Evolutionary conservation across 495 filamentous ascomycete species (phyloP).

Genomic region (Penicillium macrosclerotiorum): DNA sequence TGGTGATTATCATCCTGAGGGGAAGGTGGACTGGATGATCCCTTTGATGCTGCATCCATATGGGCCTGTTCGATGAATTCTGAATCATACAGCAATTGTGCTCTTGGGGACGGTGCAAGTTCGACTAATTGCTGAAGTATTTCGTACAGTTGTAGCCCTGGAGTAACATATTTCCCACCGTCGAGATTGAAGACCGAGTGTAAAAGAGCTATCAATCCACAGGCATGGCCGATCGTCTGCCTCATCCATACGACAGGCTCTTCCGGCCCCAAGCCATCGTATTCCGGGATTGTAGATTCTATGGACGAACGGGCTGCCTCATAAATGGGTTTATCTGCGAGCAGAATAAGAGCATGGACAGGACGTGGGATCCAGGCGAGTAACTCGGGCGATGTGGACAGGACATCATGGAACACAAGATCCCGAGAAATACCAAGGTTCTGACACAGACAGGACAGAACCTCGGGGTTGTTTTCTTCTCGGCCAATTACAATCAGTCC

Average conservation of each 20-base stretch:
- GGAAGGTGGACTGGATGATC: constrained; percentile 64
- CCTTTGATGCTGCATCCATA: constrained; percentile 62
- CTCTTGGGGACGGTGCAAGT: constrained; percentile 48
- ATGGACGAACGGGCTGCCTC: constrained; percentile 29
- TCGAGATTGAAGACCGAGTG: constrained; percentile 56
- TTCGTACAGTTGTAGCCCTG: constrained; percentile 27
- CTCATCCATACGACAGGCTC: constrained; percentile 63
- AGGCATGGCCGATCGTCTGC: constrained; percentile 66
- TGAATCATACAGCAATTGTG: constrained; percentile 67
- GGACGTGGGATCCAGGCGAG: constrained; percentile 57
- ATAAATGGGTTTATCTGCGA: constrained; percentile 51
- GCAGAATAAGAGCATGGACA: constrained; percentile 55
- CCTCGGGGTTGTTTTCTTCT: constrained; percentile 63
- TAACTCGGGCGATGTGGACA: constrained; percentile 52
- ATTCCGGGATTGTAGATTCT: constrained; percentile 36
- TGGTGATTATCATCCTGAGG: constrained; percentile 61
- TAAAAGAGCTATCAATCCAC: constrained; percentile 62
- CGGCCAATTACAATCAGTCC: neutral
- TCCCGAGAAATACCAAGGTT: constrained; percentile 51
- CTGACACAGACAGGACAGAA: constrained; percentile 51
- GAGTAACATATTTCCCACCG: constrained; percentile 35
- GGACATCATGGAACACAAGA: constrained; percentile 59
- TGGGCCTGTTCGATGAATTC: constrained; percentile 67
- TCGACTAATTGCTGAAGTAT: constrained; percentile 27
- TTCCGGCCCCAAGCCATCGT: constrained; percentile 45